Evolutionary conservation across 345 rosid genomes (phyloP), one percentile per base, ranked within the genome.

Genomic region (Murraya koenigii): DNA sequence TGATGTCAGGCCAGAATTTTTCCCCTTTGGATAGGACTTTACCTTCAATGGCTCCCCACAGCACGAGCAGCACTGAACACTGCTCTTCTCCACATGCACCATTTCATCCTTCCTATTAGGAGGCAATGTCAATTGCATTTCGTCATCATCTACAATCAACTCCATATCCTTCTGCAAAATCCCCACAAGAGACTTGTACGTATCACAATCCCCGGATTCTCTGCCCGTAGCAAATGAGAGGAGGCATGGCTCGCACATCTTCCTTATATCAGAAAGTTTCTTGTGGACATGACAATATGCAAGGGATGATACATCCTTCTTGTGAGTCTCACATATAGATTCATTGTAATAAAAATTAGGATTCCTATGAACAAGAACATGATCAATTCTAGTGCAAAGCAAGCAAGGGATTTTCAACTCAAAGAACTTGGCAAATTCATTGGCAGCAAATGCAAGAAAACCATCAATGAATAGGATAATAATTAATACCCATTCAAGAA

Each of bases 201-300:
- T 87, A 62, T 90, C 92, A 25, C 91, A 86, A 63, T 89, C 97
- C 47, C 69, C 69, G 0, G 97, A 88, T 80, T 91, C 93, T 82
- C 85, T 96, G 79, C 87, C 86, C 0, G 98, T 87, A 0, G 98
- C 97, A n/a, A 94, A 96, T 1, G 98, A 96, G 60, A 94, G 95
- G 75, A 96, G 97, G 77, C 99, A 96, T 15, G 86, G 88, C 71
- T 96, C 99, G 69, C 99, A 94, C 97, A 94, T 87, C 68, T 84
- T 84, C 78, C 86, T 87, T 20, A 92, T 89, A 74, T 96, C 90
- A 44, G 97, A 92, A 72, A 96, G 91, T 80, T 89, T 91, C 86
- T 85, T 91, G 80, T 96, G 99, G 74, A 84, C 83, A 75, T 91
- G 95, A 47, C 99, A 96, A 81, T 85, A 96, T 0, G 99, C 98